These are phyloP conservation scores for Fusarium marasasianum DNA, from an alignment of 2,329 filamentous ascomycete genomes.

Conservation along the genomic window DNA sequence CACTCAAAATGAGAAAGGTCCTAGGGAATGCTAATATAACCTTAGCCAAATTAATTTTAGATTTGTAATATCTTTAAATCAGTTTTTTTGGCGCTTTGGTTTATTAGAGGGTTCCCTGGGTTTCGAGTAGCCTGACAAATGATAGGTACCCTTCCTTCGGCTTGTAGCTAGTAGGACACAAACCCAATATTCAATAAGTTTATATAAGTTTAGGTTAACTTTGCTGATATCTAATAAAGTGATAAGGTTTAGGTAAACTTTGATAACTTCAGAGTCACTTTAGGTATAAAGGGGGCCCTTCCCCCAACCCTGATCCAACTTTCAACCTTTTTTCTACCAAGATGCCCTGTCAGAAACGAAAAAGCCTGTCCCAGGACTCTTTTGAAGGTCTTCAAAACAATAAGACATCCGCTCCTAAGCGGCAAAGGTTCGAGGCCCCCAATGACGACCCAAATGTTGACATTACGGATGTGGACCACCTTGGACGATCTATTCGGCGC, in stretches of 20 bases:
- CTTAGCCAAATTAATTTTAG: not conserved
- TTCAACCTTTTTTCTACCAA: not conserved
- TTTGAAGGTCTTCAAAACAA: too few species aligned
- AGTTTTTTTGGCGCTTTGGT: not conserved
- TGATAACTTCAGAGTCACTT: not conserved
- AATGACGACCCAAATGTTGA: not conserved
- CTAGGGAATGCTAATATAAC: accelerated
- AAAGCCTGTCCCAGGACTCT: too few species aligned
- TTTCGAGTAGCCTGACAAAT: not conserved
- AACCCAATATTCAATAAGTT: not conserved
- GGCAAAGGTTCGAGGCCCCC: not conserved
- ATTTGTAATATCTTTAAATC: accelerated
- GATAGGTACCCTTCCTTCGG: not conserved
- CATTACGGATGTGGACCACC: not conserved
- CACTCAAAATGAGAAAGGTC: not conserved
- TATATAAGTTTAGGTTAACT: too few species aligned
- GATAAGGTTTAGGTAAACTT: not conserved
- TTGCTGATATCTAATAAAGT: not conserved
- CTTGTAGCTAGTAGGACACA: not conserved
- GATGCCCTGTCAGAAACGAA: not conserved
- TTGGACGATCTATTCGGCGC: not conserved
- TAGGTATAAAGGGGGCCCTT: not conserved
- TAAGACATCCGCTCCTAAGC: not conserved
- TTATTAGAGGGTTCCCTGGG: not conserved
- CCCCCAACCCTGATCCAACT: not conserved